phyloP scores from a whole-genome alignment of 2,329 filamentous ascomycete species.

The Trichoderma sp. region DNA sequence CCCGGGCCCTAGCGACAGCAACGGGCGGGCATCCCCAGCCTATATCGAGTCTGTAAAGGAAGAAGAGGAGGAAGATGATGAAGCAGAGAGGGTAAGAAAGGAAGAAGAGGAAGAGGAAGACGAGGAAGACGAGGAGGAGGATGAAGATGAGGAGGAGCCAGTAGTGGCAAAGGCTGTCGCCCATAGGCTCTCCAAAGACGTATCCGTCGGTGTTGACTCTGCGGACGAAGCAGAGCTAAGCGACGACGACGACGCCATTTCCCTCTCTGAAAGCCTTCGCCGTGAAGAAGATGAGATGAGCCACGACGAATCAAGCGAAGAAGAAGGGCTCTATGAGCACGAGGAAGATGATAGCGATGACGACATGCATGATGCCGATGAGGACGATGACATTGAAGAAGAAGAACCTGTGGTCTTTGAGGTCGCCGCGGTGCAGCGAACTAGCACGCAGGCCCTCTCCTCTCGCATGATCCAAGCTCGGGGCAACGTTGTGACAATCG shows the following conservation, averaged over 20 bases:
- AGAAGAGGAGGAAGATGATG: conserved; percentile 57
- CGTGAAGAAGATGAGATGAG: conserved; percentile 22
- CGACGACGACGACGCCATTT: not conserved
- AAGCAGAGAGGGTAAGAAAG: conserved; percentile 56
- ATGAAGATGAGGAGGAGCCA: conserved; percentile 34
- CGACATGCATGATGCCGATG: conserved; percentile 39
- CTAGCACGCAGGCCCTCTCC: conserved; percentile 54
- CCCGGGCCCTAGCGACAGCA: conserved; percentile 51
- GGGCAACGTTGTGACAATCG: conserved; percentile 79
- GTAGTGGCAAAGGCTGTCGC: conserved; percentile 49
- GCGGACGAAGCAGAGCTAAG: conserved; percentile 24
- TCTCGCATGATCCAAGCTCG: conserved; percentile 68
- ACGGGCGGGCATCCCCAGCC: conserved; percentile 41
- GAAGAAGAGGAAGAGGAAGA: conserved; percentile 23
- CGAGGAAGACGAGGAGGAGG: conserved; percentile 23
- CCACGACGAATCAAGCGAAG: conserved; percentile 27
- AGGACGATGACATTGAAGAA: conserved; percentile 47
- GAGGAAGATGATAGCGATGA: conserved; percentile 22
- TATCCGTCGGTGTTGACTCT: conserved; percentile 24
- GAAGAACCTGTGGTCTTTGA: conserved; percentile 70
- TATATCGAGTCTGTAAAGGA: conserved; percentile 35
- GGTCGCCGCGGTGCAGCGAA: conserved; percentile 56
- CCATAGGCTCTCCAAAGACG: conserved; percentile 35
- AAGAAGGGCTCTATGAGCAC: conserved; percentile 15
- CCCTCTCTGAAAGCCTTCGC: conserved; percentile 19